These are phyloP conservation scores for Amylocarpus encephaloides DNA, from an alignment of 2,329 filamentous ascomycete species.

Conservation along the genomic window DNA sequence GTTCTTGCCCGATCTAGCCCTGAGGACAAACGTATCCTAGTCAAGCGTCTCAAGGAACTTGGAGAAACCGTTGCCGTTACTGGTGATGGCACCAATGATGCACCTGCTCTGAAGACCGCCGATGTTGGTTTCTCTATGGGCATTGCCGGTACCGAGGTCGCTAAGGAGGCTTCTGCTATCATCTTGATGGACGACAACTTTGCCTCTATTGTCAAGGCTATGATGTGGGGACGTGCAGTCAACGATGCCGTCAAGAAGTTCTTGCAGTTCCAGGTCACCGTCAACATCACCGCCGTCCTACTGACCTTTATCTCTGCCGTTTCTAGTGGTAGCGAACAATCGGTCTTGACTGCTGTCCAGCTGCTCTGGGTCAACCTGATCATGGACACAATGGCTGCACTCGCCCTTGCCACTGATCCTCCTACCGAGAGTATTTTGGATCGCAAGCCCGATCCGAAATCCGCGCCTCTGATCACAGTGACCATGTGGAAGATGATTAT, in stretches of 20 bases:
- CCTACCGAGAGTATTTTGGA: slow-evolving; percentile 62
- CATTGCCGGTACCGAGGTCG: slow-evolving; percentile 58
- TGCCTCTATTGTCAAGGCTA: slow-evolving; percentile 54
- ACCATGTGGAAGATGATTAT: slow-evolving; percentile 99
- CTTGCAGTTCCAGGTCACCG: slow-evolving; percentile 56
- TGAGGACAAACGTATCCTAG: slow-evolving; percentile 61
- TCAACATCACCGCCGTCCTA: slow-evolving; percentile 76
- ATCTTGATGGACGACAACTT: slow-evolving; percentile 60
- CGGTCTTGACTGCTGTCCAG: slow-evolving; percentile 72
- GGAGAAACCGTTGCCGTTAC: slow-evolving; percentile 62
- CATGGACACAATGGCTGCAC: slow-evolving; percentile 76
- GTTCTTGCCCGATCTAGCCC: slow-evolving; percentile 64
- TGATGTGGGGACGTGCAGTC: slow-evolving; percentile 56
- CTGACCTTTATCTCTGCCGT: slow-evolving; percentile 73
- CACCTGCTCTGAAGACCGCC: slow-evolving; percentile 57
- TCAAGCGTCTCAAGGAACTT: slow-evolving; percentile 56
- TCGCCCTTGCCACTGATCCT: slow-evolving; percentile 71
- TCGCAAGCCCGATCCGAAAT: slow-evolving; percentile 68
- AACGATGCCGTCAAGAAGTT: slow-evolving; percentile 50
- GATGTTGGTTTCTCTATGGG: slow-evolving; percentile 66
- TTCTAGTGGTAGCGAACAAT: slow-evolving; percentile 53
- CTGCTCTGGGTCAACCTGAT: slow-evolving; percentile 80
- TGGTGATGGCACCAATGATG: slow-evolving; percentile 61
- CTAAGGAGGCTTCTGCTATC: slow-evolving; percentile 55
- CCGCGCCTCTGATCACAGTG: slow-evolving; percentile 69